phyloP scores from a whole-genome alignment of 2,329 filamentous ascomycete species.

The Falciphora oryzae region DNA sequence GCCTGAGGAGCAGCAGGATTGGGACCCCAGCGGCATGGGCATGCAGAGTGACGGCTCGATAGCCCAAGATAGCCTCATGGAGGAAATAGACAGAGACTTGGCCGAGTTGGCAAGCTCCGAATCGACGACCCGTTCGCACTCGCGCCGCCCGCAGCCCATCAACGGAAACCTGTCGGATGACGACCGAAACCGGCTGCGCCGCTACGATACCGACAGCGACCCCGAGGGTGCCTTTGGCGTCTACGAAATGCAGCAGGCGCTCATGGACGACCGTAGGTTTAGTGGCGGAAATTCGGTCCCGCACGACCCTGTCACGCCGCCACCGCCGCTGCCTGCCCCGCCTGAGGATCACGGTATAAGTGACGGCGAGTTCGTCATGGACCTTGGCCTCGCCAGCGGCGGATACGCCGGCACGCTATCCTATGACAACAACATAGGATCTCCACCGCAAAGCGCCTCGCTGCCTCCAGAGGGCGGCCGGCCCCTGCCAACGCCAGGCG shows the following conservation, averaged over 20 bases:
- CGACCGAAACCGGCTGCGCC: constrained; percentile 40
- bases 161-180: constrained; percentile 44
- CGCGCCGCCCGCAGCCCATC: constrained; percentile 34
- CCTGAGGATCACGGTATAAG: constrained; percentile 49
- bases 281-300: constrained; percentile 37
- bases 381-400: constrained; percentile 69
- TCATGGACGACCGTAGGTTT: constrained; percentile 65
- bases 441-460: constrained; percentile 32
- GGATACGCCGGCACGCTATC: constrained; percentile 53
- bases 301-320: constrained; percentile 12
- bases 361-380: constrained; percentile 71
- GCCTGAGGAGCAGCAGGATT: constrained; percentile 33
- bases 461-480: constrained; percentile 38
- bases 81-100: constrained; percentile 52
- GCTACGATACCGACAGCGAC: constrained; percentile 72
- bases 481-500: constrained; percentile 41
- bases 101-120: constrained; percentile 18
- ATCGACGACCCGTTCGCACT: constrained; percentile 14
- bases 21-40: constrained; percentile 31
- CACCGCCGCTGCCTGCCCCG: constrained; percentile 36
- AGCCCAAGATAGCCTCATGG: constrained; percentile 48
- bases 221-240: constrained; percentile 80
- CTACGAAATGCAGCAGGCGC: constrained; percentile 76
- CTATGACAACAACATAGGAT: constrained; percentile 43
- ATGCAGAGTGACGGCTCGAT: constrained; percentile 31